phyloP scores from a whole-genome alignment of 768 basidiomycete genomes.

The Clavaria fumosa region DNA sequence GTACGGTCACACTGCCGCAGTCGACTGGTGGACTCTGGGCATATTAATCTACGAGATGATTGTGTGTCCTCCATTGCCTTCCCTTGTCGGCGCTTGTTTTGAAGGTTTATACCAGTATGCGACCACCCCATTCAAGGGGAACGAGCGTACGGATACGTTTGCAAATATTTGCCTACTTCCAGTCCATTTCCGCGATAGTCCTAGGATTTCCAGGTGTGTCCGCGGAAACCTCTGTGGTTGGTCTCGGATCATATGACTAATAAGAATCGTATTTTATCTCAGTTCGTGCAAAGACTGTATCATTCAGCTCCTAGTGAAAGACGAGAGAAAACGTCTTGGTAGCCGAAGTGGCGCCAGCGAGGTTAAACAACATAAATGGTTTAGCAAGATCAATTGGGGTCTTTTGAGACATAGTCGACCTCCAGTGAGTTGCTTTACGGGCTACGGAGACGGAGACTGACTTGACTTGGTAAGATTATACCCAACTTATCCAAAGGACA shows the following conservation, averaged over 20 bases:
- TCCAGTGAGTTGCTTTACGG: slow-evolving; percentile 91
- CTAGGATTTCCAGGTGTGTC: slow-evolving; percentile 61
- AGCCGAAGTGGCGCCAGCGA: slow-evolving; percentile 93
- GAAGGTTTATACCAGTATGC: slow-evolving; percentile 51
- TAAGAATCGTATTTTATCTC: too few species aligned
- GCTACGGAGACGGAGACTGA: slow-evolving; percentile 76
- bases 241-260: too few species aligned
- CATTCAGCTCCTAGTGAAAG: slow-evolving; percentile 78
- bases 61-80: slow-evolving; percentile 42
- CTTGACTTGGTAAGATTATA: slow-evolving; percentile 84
- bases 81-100: slow-evolving; percentile 12
- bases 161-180: slow-evolving; percentile 81
- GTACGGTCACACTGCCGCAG: slow-evolving; percentile 92
- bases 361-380: slow-evolving; percentile 99
- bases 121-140: slow-evolving; percentile 97
- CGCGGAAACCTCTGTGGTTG: slow-evolving; percentile 10
- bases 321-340: slow-evolving; percentile 76
- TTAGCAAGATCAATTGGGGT: slow-evolving; percentile 92
- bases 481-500: slow-evolving; percentile 62
- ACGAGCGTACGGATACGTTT: slow-evolving; percentile 90
- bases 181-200: slow-evolving; percentile 75
- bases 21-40: slow-evolving; percentile 99
- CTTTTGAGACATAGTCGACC: slow-evolving; percentile 83
- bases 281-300: slow-evolving; percentile 86
- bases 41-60: slow-evolving; percentile 99